A percentile compares a stretch with the other conserved stretches of the same genome.
Conservation (phyloP, 805 yeast genomes). For the Metschnikowia peoriensis region DNA sequence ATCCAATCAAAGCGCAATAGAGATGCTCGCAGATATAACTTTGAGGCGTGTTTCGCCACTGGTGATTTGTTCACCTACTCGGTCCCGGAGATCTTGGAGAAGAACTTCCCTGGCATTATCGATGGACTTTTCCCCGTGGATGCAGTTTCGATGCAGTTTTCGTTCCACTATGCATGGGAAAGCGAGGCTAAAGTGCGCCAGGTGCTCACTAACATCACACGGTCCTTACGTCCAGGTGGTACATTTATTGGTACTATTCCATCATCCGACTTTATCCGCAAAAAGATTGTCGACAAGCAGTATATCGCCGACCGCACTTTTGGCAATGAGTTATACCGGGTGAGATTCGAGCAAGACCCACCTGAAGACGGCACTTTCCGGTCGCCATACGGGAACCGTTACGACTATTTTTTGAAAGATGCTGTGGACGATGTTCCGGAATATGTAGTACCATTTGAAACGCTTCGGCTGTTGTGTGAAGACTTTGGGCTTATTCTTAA, state of each 20-base stretch:
- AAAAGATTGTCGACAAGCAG: constrained; percentile 54
- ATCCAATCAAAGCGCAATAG: constrained; percentile 21
- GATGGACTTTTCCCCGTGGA: constrained; percentile 80
- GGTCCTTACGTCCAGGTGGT: constrained; percentile 79
- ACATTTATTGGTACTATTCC: constrained; percentile 93
- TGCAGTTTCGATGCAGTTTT: constrained; percentile 85
- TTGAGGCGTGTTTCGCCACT: constrained; percentile 80
- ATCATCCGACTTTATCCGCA: constrained; percentile 77
- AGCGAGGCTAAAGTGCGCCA: constrained; percentile 75
- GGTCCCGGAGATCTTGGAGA: constrained; percentile 61
- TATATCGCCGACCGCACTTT: constrained; percentile 49
- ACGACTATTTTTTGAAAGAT: constrained; percentile 78
- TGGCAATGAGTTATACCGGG: constrained; percentile 84
- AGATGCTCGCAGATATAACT: constrained; percentile 51
- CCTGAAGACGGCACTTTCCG: constrained; percentile 74
- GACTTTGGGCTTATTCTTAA: constrained; percentile 75
- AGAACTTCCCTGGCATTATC: constrained; percentile 56
- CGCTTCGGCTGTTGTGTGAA: constrained; percentile 76
- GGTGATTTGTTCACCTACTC: constrained; percentile 86
- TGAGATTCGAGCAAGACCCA: constrained; percentile 74
- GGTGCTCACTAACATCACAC: constrained; percentile 70
- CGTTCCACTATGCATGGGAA: constrained; percentile 93
- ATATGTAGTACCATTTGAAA: constrained; percentile 92
- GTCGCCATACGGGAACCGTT: constrained; percentile 79
- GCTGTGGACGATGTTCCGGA: constrained; percentile 98